phyloP scores from a whole-genome alignment of 208 protist genomes.

The Trypanosoma caninum region DNA sequence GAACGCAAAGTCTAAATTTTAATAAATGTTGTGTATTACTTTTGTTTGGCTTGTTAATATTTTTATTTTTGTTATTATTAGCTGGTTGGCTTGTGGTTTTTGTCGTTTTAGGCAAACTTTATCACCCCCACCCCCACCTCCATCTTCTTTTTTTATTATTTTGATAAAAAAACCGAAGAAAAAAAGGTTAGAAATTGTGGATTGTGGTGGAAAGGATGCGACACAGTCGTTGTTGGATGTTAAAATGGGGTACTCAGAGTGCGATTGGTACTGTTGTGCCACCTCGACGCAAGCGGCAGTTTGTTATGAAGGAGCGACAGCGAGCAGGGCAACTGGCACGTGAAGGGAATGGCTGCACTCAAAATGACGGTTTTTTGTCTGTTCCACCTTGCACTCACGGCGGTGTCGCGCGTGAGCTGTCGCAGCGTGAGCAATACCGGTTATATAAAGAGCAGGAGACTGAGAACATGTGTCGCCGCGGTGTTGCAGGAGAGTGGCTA shows the following conservation, averaged over 20 bases:
- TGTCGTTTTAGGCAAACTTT: too few relatives aligned
- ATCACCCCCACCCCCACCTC: too few relatives aligned
- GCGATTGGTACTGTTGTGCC: slow-evolving; percentile 9
- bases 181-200: not conserved
- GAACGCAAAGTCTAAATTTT: too few relatives aligned
- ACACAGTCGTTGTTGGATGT: not conserved
- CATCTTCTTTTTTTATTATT: not conserved
- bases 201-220: not conserved
- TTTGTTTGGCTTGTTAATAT: too few relatives aligned
- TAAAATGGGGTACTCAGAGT: slow-evolving; percentile 17
- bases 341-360: not conserved
- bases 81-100: too few relatives aligned
- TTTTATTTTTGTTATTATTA: too few relatives aligned
- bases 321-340: not conserved
- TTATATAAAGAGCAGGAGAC: slow-evolving; percentile 15
- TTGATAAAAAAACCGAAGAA: not conserved
- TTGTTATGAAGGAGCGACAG: slow-evolving; percentile 20
- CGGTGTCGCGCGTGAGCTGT: slow-evolving; percentile 21
- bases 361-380: not conserved
- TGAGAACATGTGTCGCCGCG: slow-evolving; percentile 8
- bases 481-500: slow-evolving; percentile 48
- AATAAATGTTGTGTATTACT: too few relatives aligned
- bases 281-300: slow-evolving; percentile 20
- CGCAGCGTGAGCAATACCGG: slow-evolving; percentile 37
- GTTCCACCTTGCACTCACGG: not conserved